phyloP scores from a whole-genome alignment of 2,329 filamentous ascomycete species.

The Verticillium albo-atrum region DNA sequence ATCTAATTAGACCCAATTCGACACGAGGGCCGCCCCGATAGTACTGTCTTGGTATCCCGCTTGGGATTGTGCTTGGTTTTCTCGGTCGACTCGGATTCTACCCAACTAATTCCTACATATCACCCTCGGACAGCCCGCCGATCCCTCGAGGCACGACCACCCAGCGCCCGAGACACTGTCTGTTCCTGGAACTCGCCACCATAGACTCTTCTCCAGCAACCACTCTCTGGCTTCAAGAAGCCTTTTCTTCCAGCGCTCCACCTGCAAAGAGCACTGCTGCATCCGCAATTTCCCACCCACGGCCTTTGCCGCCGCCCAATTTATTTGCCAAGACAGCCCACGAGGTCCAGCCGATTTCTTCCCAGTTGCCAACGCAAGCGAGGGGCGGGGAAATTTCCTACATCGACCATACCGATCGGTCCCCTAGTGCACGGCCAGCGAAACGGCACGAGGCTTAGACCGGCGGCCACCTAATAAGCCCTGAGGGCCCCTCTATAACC shows the following conservation, averaged over 20 bases:
- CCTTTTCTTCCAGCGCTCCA: not conserved
- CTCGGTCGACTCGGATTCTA: not conserved
- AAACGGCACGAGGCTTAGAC: constrained; percentile 1
- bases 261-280: not conserved
- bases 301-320: not conserved
- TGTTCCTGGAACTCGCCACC: not conserved
- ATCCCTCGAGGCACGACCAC: not conserved
- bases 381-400: constrained; percentile 12
- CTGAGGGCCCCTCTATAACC: constrained; percentile 10
- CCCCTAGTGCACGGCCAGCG: constrained; percentile 9
- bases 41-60: not conserved
- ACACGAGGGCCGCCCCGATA: not conserved
- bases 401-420: not conserved
- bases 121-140: not conserved
- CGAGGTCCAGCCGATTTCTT: not conserved
- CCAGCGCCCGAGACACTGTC: not conserved
- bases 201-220: not conserved
- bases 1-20: not conserved
- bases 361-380: not conserved
- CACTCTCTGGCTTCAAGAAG: not conserved
- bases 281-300: not conserved
- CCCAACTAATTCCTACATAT: not conserved
- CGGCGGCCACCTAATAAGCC: constrained; percentile 12
- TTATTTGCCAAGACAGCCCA: not conserved
- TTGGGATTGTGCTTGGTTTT: not conserved